A percentile compares a stretch with the other conserved stretches of the same genome.
Conservation (phyloP, 2,329 filamentous ascomycete genomes). For the Magnaporthiopsis incrustans region DNA sequence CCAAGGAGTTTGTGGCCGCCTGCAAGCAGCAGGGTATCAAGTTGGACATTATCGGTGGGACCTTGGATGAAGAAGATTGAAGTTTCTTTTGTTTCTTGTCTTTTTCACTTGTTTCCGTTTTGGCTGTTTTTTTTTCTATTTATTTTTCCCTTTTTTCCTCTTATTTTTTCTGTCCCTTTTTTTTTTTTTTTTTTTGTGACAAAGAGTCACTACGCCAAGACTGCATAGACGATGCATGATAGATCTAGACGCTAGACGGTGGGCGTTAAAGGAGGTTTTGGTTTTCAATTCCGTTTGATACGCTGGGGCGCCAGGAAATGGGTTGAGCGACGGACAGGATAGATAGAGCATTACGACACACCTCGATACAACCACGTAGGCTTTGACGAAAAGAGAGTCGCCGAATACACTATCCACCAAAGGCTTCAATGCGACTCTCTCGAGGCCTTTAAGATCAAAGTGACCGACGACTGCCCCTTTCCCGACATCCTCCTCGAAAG, state of each 20-base stretch:
- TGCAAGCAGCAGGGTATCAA: constrained; percentile 24
- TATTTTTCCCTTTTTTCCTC: background rate
- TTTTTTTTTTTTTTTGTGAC: background rate
- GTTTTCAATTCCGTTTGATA: background rate
- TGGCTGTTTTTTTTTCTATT: background rate
- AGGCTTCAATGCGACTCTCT: too few relatives aligned
- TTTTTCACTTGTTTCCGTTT: too few relatives aligned
- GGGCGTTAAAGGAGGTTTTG: background rate
- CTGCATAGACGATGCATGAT: background rate
- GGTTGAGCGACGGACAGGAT: background rate
- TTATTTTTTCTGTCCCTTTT: background rate
- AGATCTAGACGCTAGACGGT: background rate
- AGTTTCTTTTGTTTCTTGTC: background rate
- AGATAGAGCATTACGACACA: background rate
- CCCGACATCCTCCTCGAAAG: too few relatives aligned
- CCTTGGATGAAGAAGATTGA: constrained; percentile 1
- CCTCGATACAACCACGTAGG: too few relatives aligned
- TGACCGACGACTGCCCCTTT: too few relatives aligned
- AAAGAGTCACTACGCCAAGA: background rate
- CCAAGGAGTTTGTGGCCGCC: constrained; percentile 25
- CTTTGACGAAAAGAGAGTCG: too few relatives aligned
- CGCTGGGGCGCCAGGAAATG: background rate
- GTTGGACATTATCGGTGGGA: constrained; percentile 21
- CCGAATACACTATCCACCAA: too few relatives aligned
- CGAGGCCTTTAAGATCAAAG: too few relatives aligned